Percentiles rank a stretch among this genome's conserved stretches.
Evolutionary conservation across 106 monocot genomes (phyloP).

Genomic region (Chionographis japonica): DNA sequence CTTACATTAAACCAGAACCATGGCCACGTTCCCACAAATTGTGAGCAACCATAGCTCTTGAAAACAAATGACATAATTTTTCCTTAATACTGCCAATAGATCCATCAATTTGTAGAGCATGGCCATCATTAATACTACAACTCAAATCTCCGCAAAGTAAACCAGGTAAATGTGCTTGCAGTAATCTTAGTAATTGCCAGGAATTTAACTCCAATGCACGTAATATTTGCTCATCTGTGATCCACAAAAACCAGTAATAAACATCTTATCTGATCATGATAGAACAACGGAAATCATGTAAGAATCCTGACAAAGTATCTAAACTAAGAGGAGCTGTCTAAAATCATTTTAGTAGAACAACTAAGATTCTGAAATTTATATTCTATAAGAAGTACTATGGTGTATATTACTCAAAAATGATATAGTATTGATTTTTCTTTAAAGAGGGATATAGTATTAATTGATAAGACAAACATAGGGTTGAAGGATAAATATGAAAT

Average conservation of each 20-base stretch:
- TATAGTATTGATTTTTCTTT: no score
- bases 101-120: conserved; percentile 11
- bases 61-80: conserved; percentile 38
- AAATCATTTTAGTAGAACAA: no score
- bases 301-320: background rate
- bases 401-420: no score
- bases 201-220: conserved; percentile 82
- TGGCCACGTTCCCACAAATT: conserved; percentile 30
- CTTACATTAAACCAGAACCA: conserved; percentile 36
- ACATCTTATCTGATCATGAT: background rate
- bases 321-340: no score
- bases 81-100: conserved; percentile 11
- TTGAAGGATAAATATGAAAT: no score
- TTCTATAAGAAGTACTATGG: no score
- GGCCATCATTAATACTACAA: conserved; percentile 10
- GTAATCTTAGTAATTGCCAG: conserved; percentile 79
- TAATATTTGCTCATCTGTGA: conserved; percentile 73
- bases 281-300: background rate
- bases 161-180: conserved; percentile 64
- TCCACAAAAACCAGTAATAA: conserved; percentile 6
- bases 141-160: conserved; percentile 36
- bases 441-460: no score
- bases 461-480: no score
- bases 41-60: conserved; percentile 53
- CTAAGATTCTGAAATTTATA: no score